phyloP scores from a whole-genome alignment of 1,284 basidiomycete genomes.

The Coriolopsis trogii region DNA sequence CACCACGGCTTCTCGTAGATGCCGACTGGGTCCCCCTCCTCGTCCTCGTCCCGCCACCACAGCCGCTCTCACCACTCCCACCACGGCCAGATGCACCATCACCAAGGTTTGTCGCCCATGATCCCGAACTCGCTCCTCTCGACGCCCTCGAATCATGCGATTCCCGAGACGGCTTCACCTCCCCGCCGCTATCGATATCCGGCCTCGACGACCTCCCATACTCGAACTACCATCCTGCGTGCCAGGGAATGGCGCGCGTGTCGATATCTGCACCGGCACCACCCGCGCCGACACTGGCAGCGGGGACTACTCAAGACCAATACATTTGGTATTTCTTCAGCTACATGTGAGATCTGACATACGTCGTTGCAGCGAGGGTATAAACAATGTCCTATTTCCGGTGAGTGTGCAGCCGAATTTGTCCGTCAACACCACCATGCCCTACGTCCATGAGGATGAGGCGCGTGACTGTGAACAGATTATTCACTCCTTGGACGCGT shows the following conservation, averaged over 20 bases:
- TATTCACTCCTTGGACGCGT: background rate
- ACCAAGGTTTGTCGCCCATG: constrained; percentile 3
- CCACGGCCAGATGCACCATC: constrained; percentile 3
- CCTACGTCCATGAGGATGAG: too few species aligned
- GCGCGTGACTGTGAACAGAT: too few species aligned
- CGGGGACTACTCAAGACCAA: constrained; percentile 32
- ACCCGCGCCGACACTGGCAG: constrained; percentile 11
- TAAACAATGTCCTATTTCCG: constrained; percentile 61
- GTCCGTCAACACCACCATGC: too few species aligned
- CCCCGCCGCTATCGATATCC: constrained; percentile 13
- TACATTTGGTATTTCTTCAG: constrained; percentile 71
- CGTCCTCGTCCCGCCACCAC: constrained; percentile 14
- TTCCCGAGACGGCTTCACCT: constrained; percentile 14
- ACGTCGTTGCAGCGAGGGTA: constrained; percentile 57
- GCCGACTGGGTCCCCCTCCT: constrained; percentile 19
- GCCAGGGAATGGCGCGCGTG: constrained; percentile 16
- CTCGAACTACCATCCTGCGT: constrained; percentile 7
- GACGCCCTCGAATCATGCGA: background rate
- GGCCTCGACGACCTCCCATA: constrained; percentile 19
- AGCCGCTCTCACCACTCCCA: constrained; percentile 11
- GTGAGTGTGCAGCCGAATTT: too few species aligned
- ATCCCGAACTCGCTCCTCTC: background rate
- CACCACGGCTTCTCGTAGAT: constrained; percentile 12
- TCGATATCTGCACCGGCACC: constrained; percentile 12
- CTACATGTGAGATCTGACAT: constrained; percentile 61